Evolutionary conservation across 75 land plant genomes (phyloP).

Genomic region (Adiantum capillusveneris): DNA sequence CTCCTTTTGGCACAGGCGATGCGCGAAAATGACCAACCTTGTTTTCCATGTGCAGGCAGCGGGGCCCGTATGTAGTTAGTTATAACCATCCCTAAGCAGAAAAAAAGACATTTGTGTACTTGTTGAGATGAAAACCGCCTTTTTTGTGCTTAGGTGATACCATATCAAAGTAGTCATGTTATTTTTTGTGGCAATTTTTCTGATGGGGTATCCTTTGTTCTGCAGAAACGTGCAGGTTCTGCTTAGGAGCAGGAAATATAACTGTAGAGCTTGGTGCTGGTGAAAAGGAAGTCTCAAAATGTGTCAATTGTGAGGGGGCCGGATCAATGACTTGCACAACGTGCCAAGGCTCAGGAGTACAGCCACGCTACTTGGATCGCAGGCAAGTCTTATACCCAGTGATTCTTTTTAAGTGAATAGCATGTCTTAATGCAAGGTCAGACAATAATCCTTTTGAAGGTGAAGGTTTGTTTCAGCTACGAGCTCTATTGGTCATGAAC

Average conservation of each 20-base stretch:
- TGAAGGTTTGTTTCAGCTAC: not conserved
- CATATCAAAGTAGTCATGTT: no score
- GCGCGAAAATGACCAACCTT: constrained; percentile 90
- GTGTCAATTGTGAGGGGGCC: constrained; percentile 91
- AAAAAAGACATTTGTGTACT: no score
- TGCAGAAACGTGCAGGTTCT: constrained; percentile 86
- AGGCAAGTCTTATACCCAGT: constrained; percentile 34
- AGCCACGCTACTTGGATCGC: constrained; percentile 93
- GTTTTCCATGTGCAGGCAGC: constrained; percentile 91
- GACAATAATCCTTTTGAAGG: not conserved
- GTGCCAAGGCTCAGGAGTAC: constrained; percentile 89
- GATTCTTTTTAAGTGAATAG: not conserved
- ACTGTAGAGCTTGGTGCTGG: constrained; percentile 78
- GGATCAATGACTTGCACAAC: constrained; percentile 93
- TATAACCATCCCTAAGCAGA: no score
- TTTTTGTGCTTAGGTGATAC: no score
- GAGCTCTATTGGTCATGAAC: not conserved
- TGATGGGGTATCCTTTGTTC: no score
- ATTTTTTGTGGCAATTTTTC: no score
- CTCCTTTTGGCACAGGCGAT: constrained; percentile 35
- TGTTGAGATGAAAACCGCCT: no score
- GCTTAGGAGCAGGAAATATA: constrained; percentile 66
- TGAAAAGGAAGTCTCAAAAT: constrained; percentile 71
- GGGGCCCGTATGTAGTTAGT: constrained; percentile 73
- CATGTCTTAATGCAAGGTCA: not conserved